Conservation (phyloP, 306 rosid genomes). For the Hippophae tibetana region DNA sequence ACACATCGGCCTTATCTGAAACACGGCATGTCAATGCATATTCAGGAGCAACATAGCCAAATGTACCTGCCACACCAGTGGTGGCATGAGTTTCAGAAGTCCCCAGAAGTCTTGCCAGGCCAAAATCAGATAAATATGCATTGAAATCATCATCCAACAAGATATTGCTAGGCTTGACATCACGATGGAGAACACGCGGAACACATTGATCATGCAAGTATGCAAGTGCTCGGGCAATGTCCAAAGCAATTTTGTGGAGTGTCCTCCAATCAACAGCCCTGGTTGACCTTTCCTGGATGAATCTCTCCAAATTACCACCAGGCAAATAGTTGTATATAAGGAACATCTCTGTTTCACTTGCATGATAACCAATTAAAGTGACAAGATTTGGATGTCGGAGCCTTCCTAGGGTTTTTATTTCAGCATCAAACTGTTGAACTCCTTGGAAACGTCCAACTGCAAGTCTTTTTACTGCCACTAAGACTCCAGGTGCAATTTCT, state of each 20-base stretch:
- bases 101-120: slow-evolving; percentile 87
- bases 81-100: slow-evolving; percentile 97
- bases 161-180: slow-evolving; percentile 92
- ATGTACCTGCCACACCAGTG: slow-evolving; percentile 95
- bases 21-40: slow-evolving; percentile 97
- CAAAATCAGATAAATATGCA: slow-evolving; percentile 87
- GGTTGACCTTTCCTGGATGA: slow-evolving; percentile 82
- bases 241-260: slow-evolving; percentile 89
- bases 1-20: slow-evolving; percentile 90
- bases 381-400: slow-evolving; percentile 80
- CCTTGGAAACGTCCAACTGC: slow-evolving; percentile 93
- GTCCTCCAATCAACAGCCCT: slow-evolving; percentile 85
- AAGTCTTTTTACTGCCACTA: slow-evolving; percentile 79
- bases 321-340: slow-evolving; percentile 77
- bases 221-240: slow-evolving; percentile 82
- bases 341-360: slow-evolving; percentile 87
- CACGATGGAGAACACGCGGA: slow-evolving; percentile 89
- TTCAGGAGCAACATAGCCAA: slow-evolving; percentile 96
- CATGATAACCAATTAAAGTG: slow-evolving; percentile 83
- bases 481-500: slow-evolving; percentile 51
- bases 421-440: slow-evolving; percentile 77
- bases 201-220: slow-evolving; percentile 87
- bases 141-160: slow-evolving; percentile 74
- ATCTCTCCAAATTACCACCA: slow-evolving; percentile 83
- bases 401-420: slow-evolving; percentile 83